Percentiles rank a stretch among this genome's conserved stretches.
Conservation (phyloP, 805 yeast species). For the Barnettozyma botsteinii region DNA sequence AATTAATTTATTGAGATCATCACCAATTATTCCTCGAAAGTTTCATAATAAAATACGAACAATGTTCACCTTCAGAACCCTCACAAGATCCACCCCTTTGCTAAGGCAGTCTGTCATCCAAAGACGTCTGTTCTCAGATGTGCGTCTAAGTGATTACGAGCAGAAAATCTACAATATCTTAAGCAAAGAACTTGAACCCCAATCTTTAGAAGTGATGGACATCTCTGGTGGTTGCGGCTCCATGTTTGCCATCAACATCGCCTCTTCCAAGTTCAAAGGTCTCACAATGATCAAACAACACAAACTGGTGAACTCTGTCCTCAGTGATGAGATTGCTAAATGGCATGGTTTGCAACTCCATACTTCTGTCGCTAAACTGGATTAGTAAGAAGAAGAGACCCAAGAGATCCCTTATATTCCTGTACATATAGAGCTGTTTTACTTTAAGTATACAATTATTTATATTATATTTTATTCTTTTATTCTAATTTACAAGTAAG, state of each 20-base stretch:
- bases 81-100: not conserved
- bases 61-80: slow-evolving; percentile 4
- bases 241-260: slow-evolving; percentile 85
- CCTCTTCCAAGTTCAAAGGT: slow-evolving; percentile 71
- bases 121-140: slow-evolving; percentile 3
- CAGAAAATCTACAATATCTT: slow-evolving; percentile 53
- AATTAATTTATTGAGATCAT: too few species aligned
- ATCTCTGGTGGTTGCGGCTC: slow-evolving; percentile 97
- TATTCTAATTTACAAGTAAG: slow-evolving; percentile 3
- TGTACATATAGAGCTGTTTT: slow-evolving; percentile 1
- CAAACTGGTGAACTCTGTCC: slow-evolving; percentile 72
- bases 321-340: slow-evolving; percentile 77
- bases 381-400: not conserved
- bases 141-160: slow-evolving; percentile 44
- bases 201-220: slow-evolving; percentile 62
- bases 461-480: not conserved
- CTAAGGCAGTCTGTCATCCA: not conserved
- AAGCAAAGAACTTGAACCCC: slow-evolving; percentile 52
- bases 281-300: slow-evolving; percentile 87
- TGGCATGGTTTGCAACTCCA: slow-evolving; percentile 95
- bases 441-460: too few species aligned
- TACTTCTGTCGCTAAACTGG: slow-evolving; percentile 33
- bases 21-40: too few species aligned
- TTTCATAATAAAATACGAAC: too few species aligned
- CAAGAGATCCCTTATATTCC: not conserved